A percentile compares a stretch with the other conserved stretches of the same genome.
Conservation (phyloP, 2,329 filamentous ascomycete genomes). For the Metarhizium sp. region DNA sequence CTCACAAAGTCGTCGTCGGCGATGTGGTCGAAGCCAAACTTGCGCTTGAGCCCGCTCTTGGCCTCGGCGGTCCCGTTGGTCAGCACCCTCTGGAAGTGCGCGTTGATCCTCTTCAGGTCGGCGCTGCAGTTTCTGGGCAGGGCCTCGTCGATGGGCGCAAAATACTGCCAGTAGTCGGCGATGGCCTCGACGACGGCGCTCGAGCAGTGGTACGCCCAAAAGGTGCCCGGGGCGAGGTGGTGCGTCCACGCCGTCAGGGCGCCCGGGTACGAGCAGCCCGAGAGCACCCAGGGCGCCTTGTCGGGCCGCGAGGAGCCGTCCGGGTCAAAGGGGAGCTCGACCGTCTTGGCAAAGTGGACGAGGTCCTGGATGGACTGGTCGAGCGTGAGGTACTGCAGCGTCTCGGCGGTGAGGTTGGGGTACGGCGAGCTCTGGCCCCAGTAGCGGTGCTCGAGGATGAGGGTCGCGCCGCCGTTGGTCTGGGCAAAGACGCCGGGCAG, state of each 20-base stretch:
- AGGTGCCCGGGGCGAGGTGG: constrained; percentile 62
- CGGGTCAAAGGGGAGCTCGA: constrained; percentile 58
- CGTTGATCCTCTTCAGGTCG: constrained; percentile 44
- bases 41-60: constrained; percentile 31
- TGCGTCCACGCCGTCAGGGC: constrained; percentile 66
- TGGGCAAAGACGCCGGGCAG: constrained; percentile 55
- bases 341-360: constrained; percentile 64
- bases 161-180: constrained; percentile 58
- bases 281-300: constrained; percentile 60
- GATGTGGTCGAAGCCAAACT: constrained; percentile 32
- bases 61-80: constrained; percentile 21
- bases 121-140: constrained; percentile 50
- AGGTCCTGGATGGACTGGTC: constrained; percentile 70
- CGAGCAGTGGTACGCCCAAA: constrained; percentile 66
- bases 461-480: constrained; percentile 59
- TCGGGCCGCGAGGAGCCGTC: constrained; percentile 53
- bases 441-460: constrained; percentile 76
- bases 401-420: constrained; percentile 52
- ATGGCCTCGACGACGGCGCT: constrained; percentile 70
- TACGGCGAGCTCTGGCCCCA: constrained; percentile 66
- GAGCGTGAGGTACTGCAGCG: constrained; percentile 66
- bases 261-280: constrained; percentile 73
- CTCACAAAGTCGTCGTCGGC: constrained; percentile 38
- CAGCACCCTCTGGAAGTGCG: constrained; percentile 38
- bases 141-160: constrained; percentile 32